phyloP scores from a whole-genome alignment of 352 stramenopile species.

The Aphanomyces euteiches region DNA sequence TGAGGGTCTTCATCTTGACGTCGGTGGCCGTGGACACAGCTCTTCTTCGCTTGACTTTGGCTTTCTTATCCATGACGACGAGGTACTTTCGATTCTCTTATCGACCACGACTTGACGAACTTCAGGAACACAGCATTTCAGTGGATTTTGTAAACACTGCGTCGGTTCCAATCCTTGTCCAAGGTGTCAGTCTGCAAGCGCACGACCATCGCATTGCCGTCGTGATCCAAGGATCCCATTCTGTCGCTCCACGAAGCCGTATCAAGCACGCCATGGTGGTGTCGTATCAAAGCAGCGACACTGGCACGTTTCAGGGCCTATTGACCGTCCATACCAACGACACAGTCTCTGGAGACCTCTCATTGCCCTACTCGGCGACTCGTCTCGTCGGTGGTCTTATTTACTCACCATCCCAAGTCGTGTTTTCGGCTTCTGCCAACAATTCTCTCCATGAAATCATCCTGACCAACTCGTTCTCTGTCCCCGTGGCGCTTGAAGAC shows the following conservation, averaged over 20 bases:
- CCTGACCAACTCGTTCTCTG: conserved; percentile 6
- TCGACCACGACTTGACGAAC: neutral
- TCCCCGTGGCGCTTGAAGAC: neutral
- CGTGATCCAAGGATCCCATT: conserved; percentile 22
- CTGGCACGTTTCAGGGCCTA: neutral
- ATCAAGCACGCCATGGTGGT: conserved; percentile 14
- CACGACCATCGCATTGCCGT: conserved; percentile 10
- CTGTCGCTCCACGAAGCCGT: neutral
- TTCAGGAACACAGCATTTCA: conserved; percentile 10
- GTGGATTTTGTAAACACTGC: conserved; percentile 22
- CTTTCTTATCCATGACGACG: conserved; percentile 13
- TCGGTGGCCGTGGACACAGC: no score
- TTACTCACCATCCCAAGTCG: neutral
- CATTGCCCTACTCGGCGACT: neutral
- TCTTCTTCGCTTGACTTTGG: conserved; percentile 15
- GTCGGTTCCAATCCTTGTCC: neutral
- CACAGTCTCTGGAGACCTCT: neutral
- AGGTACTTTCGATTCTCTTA: neutral
- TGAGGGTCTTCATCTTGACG: conserved; percentile 12
- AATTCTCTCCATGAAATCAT: neutral
- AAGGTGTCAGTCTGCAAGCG: conserved; percentile 13
- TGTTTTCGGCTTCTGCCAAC: neutral
- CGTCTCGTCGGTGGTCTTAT: neutral
- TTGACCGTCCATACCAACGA: conserved; percentile 19
- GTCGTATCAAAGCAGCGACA: neutral